Conservation (phyloP, 2,329 filamentous ascomycete genomes). For the Orbilia ellipsospora region DNA sequence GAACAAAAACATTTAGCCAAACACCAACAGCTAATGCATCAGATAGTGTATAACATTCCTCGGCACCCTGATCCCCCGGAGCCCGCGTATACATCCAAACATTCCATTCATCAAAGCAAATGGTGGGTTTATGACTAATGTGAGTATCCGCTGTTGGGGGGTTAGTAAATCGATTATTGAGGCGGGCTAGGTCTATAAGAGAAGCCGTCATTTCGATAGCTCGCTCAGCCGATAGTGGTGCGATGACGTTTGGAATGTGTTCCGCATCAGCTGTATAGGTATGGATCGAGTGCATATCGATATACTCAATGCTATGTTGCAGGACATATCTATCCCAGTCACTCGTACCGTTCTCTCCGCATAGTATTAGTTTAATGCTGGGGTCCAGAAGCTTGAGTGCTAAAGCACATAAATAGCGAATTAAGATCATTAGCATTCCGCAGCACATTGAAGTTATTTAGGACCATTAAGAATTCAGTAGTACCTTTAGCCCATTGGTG, state of each 20-base stretch:
- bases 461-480: background rate
- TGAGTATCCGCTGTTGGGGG: conserved; percentile 57
- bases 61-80: conserved; percentile 76
- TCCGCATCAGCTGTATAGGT: conserved; percentile 72
- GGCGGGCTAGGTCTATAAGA: conserved; percentile 78
- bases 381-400: conserved; percentile 77
- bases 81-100: conserved; percentile 80
- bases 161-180: conserved; percentile 68
- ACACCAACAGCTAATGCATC: conserved; percentile 79
- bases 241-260: conserved; percentile 69
- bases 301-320: conserved; percentile 74
- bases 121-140: conserved; percentile 73
- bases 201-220: conserved; percentile 76
- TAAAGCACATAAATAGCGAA: background rate
- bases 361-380: conserved; percentile 75
- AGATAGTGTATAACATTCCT: conserved; percentile 78
- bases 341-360: conserved; percentile 75
- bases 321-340: conserved; percentile 80
- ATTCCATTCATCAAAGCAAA: conserved; percentile 89
- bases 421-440: background rate
- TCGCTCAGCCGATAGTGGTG: conserved; percentile 76
- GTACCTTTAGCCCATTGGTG: conserved; percentile 74
- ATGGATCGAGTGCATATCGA: conserved; percentile 85
- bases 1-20: conserved; percentile 80
- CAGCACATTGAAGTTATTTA: too few relatives aligned